Conservation (phyloP, 768 basidiomycete genomes). For the Clitopilus passeckerianus region DNA sequence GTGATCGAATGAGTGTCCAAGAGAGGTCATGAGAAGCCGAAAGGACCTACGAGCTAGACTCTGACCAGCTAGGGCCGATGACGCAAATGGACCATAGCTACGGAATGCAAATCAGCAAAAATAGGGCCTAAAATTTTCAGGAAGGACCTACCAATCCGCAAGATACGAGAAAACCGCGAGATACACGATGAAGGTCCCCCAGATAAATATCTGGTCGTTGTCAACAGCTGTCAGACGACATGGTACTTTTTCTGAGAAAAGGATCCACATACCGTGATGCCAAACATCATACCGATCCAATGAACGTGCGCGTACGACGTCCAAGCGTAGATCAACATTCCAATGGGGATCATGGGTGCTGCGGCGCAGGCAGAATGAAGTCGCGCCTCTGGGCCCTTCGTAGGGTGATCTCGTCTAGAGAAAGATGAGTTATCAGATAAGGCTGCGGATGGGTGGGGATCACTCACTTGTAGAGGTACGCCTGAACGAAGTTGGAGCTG, state of each 20-base stretch:
- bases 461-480: slow-evolving; percentile 42
- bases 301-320: slow-evolving; percentile 47
- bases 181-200: slow-evolving; percentile 49
- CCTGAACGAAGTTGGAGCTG: slow-evolving; percentile 40
- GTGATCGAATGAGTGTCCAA: not conserved
- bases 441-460: not conserved
- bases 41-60: slow-evolving; percentile 46
- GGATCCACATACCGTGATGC: slow-evolving; percentile 29
- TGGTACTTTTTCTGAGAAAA: not conserved
- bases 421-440: not conserved
- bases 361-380: slow-evolving; percentile 54
- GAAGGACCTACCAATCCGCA: slow-evolving; percentile 49
- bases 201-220: slow-evolving; percentile 39
- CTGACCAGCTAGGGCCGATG: slow-evolving; percentile 65
- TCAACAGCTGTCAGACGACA: too few relatives aligned
- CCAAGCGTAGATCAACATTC: slow-evolving; percentile 76
- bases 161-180: slow-evolving; percentile 57
- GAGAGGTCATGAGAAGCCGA: not conserved
- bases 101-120: too few relatives aligned
- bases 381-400: slow-evolving; percentile 51
- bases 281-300: slow-evolving; percentile 61
- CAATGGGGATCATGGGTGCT: slow-evolving; percentile 45
- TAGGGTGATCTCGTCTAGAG: slow-evolving; percentile 26
- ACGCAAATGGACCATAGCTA: slow-evolving; percentile 58
- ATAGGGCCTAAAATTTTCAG: not conserved